These are phyloP conservation scores for Peronospora destructor DNA, from an alignment of 352 stramenopile species.

Conservation along the genomic window DNA sequence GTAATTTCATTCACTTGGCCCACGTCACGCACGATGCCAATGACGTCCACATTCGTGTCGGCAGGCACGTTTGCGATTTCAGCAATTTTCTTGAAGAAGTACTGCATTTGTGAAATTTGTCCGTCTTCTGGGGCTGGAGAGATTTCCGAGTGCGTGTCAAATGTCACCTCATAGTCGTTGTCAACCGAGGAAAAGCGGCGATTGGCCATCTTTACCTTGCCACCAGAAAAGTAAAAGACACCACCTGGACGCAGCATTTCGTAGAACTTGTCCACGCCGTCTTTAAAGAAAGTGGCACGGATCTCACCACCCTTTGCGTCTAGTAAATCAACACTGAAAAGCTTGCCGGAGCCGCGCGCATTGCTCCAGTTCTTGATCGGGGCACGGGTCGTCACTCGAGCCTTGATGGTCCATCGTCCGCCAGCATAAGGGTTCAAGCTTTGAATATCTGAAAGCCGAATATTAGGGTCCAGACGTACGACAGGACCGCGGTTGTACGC, in stretches of 20 bases:
- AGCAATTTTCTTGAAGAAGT: slow-evolving; percentile 92
- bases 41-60: slow-evolving; percentile 90
- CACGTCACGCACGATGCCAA: slow-evolving; percentile 93
- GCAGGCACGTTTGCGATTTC: slow-evolving; percentile 84
- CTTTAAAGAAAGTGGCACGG: slow-evolving; percentile 98
- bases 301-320: slow-evolving; percentile 95
- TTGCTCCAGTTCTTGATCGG: slow-evolving; percentile 96
- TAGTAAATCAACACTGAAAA: slow-evolving; percentile 95
- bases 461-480: slow-evolving; percentile 73
- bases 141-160: slow-evolving; percentile 95
- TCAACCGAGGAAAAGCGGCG: slow-evolving; percentile 95
- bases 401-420: slow-evolving; percentile 94
- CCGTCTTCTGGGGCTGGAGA: slow-evolving; percentile 81
- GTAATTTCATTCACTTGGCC: slow-evolving; percentile 89
- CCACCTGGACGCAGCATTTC: slow-evolving; percentile 75
- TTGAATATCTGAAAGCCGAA: slow-evolving; percentile 76
- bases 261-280: slow-evolving; percentile 97
- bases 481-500: slow-evolving; percentile 73
- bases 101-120: slow-evolving; percentile 87
- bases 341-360: slow-evolving; percentile 90
- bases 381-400: slow-evolving; percentile 88
- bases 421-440: slow-evolving; percentile 93
- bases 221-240: slow-evolving; percentile 94
- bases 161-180: slow-evolving; percentile 97
- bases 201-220: slow-evolving; percentile 96